phyloP scores from a whole-genome alignment of 2,329 filamentous ascomycete genomes.

The Penicillium hesseltinei region DNA sequence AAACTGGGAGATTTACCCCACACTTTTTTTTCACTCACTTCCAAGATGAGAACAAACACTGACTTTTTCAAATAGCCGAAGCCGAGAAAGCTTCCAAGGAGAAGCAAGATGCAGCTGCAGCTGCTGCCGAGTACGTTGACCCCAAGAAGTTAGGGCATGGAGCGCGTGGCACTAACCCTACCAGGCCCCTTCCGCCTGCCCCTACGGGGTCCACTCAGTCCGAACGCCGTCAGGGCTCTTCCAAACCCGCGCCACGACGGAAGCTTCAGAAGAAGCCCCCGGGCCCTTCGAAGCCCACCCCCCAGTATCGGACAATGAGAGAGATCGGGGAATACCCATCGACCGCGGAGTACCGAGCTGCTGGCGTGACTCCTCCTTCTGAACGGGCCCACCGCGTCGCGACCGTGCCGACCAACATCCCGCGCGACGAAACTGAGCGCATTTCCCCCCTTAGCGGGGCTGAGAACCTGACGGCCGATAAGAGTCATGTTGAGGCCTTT shows the following conservation, averaged over 20 bases:
- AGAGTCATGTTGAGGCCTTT: slow-evolving; percentile 3
- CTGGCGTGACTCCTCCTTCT: slow-evolving; percentile 17
- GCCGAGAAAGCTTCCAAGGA: background rate
- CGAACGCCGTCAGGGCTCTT: slow-evolving; percentile 12
- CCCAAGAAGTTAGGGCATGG: slow-evolving; percentile 19
- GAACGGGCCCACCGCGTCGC: slow-evolving; percentile 22
- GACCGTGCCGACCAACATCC: slow-evolving; percentile 1
- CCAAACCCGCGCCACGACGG: slow-evolving; percentile 17
- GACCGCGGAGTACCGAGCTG: slow-evolving; percentile 21
- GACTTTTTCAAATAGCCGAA: background rate
- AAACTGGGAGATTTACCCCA: background rate
- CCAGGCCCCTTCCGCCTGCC: slow-evolving; percentile 22
- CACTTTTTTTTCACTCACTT: background rate
- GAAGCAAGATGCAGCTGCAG: background rate
- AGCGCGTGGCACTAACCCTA: slow-evolving; percentile 23
- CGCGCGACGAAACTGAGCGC: slow-evolving; percentile 7
- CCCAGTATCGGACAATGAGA: slow-evolving; percentile 16
- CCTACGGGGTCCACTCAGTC: slow-evolving; percentile 20
- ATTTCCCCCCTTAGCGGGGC: slow-evolving; percentile 2
- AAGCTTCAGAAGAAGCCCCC: slow-evolving; percentile 18
- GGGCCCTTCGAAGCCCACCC: slow-evolving; percentile 12
- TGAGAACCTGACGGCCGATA: background rate
- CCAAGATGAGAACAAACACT: background rate
- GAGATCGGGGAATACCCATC: slow-evolving; percentile 26
- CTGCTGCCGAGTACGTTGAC: slow-evolving; percentile 5